phyloP scores from a whole-genome alignment of 805 yeast species.

The Hanseniaspora jakobsenii region DNA sequence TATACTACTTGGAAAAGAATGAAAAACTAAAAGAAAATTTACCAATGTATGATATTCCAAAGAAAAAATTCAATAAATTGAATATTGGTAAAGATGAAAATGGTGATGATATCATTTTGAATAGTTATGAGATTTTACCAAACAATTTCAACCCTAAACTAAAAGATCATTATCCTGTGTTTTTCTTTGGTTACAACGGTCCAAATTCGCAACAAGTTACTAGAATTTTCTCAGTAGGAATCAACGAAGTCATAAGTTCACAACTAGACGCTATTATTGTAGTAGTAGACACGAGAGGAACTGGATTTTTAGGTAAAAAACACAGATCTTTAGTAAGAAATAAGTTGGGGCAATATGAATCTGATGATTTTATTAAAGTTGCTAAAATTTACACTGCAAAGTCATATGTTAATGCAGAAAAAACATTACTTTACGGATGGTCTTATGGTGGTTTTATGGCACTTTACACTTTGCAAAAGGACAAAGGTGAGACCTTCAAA shows the following conservation, averaged over 20 bases:
- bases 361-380: constrained; percentile 74
- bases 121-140: constrained; percentile 69
- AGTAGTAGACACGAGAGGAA: constrained; percentile 94
- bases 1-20: constrained; percentile 31
- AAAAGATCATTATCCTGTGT: constrained; percentile 58
- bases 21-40: constrained; percentile 32
- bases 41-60: constrained; percentile 44
- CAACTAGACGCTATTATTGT: constrained; percentile 75
- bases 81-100: constrained; percentile 40
- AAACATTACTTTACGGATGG: constrained; percentile 95
- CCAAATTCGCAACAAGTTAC: constrained; percentile 83
- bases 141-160: constrained; percentile 45
- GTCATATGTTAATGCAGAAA: constrained; percentile 51
- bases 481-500: constrained; percentile 59
- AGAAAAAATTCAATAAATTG: constrained; percentile 40
- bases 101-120: constrained; percentile 38
- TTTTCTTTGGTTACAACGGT: constrained; percentile 89
- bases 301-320: constrained; percentile 73
- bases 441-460: constrained; percentile 94
- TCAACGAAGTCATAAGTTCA: constrained; percentile 67
- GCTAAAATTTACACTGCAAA: constrained; percentile 58
- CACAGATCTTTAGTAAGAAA: constrained; percentile 75
- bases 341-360: constrained; percentile 69
- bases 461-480: constrained; percentile 74
- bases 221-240: constrained; percentile 47